Evolutionary conservation across 768 basidiomycete species (phyloP), one percentile per base, ranked within the genome.

Genomic region (Kwoniella sp.): DNA sequence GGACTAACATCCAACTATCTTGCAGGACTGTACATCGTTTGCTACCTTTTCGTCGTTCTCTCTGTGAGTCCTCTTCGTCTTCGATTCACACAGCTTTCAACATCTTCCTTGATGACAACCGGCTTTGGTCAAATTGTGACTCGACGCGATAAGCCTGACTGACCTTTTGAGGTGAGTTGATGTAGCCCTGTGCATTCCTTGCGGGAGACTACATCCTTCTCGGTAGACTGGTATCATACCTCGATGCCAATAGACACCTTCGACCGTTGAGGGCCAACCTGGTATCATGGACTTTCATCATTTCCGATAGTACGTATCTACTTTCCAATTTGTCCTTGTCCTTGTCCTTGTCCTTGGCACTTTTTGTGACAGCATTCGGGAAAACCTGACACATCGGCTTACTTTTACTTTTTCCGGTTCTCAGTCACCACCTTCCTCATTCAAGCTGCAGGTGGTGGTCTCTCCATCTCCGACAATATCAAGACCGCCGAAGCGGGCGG

Each of bases 191-290:
- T 30, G 77, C 79, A 2, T 79, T 80, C 68, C 54, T 80, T 8
- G 79, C 79, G 25, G 77, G 69, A 26, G 72, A 80, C 56, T 80
- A 79, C 52, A 80, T 79, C 58, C 65, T 80, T 0, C 70, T 80
- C 25, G 79, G 79, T 6, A 58, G 76, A 27, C 52, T 80, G 44
- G 71, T 70, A 2, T 46, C 52, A 6, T 75, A 77, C 53, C 63
- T 80, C 6, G 69, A 73, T 50, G 77, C 63, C 21, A 57, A 59
- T 21, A 22, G 29, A 17, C 70, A 77, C 54, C 68, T 80, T 2
- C 64, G 69, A 26, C 79, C 79, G 4, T 49, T 80, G 36, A 75
- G 70, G 49, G 68, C 74, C 2, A 67, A 60, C 30, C 61, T 66
- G 44, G 63, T 79, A 30, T 73, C 65, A 30, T 74, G 73, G 61